A percentile compares a stretch with the other conserved stretches of the same genome.
Evolutionary conservation across 2,329 filamentous ascomycete species (phyloP).

Genomic region (Hymenoscyphus salicellus): DNA sequence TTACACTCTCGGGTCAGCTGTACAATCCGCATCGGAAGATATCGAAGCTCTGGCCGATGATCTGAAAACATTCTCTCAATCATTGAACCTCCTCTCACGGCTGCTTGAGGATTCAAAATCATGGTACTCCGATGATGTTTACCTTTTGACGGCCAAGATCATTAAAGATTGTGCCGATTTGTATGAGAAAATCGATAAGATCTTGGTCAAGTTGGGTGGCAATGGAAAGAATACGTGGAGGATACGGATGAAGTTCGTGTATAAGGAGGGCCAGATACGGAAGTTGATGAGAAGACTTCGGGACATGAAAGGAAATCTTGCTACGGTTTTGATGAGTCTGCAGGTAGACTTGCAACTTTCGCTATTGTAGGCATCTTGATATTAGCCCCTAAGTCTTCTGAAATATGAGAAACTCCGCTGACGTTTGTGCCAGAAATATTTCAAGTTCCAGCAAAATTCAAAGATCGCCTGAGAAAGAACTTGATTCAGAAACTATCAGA

Average conservation of each 20-base stretch:
- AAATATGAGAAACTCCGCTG: not conserved
- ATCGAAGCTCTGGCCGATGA: conserved; percentile 22
- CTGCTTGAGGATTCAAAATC: conserved; percentile 22
- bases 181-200: conserved; percentile 27
- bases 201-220: conserved; percentile 20
- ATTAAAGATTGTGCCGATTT: conserved; percentile 26
- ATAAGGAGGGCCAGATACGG: conserved; percentile 25
- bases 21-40: conserved; percentile 25
- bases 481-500: conserved; percentile 20
- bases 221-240: conserved; percentile 24
- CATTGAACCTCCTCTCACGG: conserved; percentile 22
- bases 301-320: conserved; percentile 27
- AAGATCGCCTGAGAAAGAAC: conserved; percentile 9
- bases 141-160: conserved; percentile 28
- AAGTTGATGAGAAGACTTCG: conserved; percentile 23
- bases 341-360: conserved; percentile 28
- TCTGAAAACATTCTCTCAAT: conserved; percentile 22
- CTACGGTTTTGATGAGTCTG: conserved; percentile 27
- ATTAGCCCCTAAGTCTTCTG: not conserved
- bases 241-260: conserved; percentile 24
- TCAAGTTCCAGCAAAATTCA: conserved; percentile 20
- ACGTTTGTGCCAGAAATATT: conserved; percentile 16
- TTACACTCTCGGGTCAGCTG: conserved; percentile 21
- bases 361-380: conserved; percentile 21
- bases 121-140: conserved; percentile 26